These are phyloP conservation scores for Boletus patriciae DNA, from an alignment of 768 basidiomycete species.

Conservation along the genomic window DNA sequence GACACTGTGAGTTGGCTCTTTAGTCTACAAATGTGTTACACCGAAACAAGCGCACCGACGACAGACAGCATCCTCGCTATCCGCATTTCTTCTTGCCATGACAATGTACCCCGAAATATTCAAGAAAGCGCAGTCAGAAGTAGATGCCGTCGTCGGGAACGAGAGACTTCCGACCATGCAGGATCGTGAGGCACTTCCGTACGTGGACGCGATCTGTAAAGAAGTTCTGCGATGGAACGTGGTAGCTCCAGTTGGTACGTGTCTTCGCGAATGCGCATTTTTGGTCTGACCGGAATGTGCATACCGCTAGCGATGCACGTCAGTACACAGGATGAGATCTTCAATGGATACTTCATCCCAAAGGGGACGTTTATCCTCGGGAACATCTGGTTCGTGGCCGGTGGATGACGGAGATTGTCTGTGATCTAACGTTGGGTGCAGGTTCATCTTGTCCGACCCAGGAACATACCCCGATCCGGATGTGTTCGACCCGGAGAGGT, in stretches of 20 bases:
- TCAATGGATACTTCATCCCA: conserved; percentile 22
- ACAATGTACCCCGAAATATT: conserved; percentile 5
- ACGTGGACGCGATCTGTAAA: conserved; percentile 16
- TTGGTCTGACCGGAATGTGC: too few species aligned
- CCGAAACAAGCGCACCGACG: conserved; percentile 2
- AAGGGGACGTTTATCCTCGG: conserved; percentile 13
- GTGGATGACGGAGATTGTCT: too few species aligned
- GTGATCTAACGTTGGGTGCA: background rate
- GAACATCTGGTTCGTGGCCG: conserved; percentile 12
- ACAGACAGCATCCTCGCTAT: conserved; percentile 9
- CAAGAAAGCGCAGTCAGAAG: conserved; percentile 13
- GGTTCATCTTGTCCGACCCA: background rate
- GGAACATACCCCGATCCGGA: background rate
- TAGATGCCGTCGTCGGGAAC: conserved; percentile 10
- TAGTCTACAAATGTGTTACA: background rate
- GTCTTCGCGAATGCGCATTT: background rate
- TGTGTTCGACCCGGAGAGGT: conserved; percentile 8
- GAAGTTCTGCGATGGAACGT: conserved; percentile 15
- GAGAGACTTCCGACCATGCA: conserved; percentile 13
- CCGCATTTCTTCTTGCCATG: conserved; percentile 23
- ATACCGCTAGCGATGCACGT: background rate
- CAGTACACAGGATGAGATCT: background rate
- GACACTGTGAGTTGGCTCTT: conserved; percentile 28
- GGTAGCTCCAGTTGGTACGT: background rate
- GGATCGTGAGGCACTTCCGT: conserved; percentile 16